These are phyloP conservation scores for Neonectria sp. DNA, from an alignment of 2,329 filamentous ascomycete genomes.

Conservation along the genomic window DNA sequence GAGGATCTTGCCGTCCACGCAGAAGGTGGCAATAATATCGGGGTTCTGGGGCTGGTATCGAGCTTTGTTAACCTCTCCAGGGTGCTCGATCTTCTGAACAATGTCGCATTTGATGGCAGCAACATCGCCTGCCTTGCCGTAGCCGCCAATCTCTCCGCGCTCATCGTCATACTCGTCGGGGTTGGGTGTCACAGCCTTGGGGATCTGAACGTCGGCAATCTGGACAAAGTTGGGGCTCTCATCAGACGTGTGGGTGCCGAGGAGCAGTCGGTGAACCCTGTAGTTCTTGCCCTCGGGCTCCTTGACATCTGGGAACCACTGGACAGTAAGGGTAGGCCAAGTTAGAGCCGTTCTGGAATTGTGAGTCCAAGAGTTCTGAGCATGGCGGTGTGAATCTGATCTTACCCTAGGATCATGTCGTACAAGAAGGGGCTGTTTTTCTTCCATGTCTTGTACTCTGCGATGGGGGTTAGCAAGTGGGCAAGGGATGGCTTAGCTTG, in stretches of 20 bases:
- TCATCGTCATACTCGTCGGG: conserved; percentile 92
- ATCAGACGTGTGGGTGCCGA: conserved; percentile 95
- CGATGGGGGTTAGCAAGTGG: conserved; percentile 34
- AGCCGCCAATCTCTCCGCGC: conserved; percentile 92
- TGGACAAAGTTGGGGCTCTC: conserved; percentile 92
- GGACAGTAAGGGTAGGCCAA: conserved; percentile 97
- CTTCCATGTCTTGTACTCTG: conserved; percentile 99
- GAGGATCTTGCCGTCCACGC: conserved; percentile 88
- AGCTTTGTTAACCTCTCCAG: conserved; percentile 98
- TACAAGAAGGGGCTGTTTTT: conserved; percentile 99
- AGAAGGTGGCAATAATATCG: conserved; percentile 95
- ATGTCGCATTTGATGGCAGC: conserved; percentile 89
- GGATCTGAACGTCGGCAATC: conserved; percentile 94
- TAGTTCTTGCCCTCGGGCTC: conserved; percentile 89
- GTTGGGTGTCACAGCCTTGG: conserved; percentile 82
- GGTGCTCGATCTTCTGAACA: conserved; percentile 96
- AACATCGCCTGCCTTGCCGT: conserved; percentile 81
- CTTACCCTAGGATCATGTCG: conserved; percentile 90
- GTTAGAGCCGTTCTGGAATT: conserved; percentile 83
- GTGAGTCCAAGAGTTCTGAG: conserved; percentile 26
- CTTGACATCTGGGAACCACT: conserved; percentile 98
- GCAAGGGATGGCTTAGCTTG: background rate
- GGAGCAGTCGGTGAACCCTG: conserved; percentile 87
- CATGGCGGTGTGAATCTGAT: background rate
- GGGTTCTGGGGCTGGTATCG: conserved; percentile 98